A percentile compares a stretch with the other conserved stretches of the same genome.
phyloP scores from a whole-genome alignment of 2,329 filamentous ascomycete species.

The Paraphoma chrysanthemicola region DNA sequence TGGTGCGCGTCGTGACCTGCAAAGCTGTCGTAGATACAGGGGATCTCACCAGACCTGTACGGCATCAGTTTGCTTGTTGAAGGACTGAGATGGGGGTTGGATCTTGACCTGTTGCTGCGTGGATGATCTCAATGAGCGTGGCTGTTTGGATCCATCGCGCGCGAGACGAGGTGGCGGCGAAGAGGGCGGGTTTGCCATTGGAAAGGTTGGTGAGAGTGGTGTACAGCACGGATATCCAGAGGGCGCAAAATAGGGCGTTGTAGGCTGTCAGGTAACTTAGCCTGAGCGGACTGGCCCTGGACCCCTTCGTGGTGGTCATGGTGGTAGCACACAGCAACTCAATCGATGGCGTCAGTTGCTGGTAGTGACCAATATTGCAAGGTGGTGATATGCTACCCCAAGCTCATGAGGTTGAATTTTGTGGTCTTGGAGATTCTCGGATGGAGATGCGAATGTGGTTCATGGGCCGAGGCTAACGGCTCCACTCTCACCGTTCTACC shows the following conservation, averaged over 20 bases:
- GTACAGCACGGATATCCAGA: constrained; percentile 23
- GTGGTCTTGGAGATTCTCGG: constrained; percentile 8
- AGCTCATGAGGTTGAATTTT: constrained; percentile 3
- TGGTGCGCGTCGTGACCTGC: constrained; percentile 32
- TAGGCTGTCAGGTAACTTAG: constrained; percentile 27
- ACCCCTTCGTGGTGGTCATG: neutral
- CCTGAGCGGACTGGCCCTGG: constrained; percentile 7
- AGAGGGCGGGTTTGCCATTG: constrained; percentile 9
- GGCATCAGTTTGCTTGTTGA: neutral
- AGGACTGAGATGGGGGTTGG: neutral
- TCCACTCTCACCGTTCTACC: neutral
- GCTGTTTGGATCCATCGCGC: constrained; percentile 29
- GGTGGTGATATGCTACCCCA: too few species aligned
- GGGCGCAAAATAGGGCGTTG: constrained; percentile 25
- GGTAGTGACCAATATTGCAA: too few species aligned
- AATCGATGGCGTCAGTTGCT: neutral
- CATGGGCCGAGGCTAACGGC: constrained; percentile 12
- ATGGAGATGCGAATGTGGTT: constrained; percentile 7
- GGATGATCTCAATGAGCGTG: constrained; percentile 27
- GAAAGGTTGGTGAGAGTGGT: constrained; percentile 3
- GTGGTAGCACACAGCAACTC: too few species aligned
- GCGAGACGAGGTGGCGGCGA: constrained; percentile 15
- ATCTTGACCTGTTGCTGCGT: constrained; percentile 24
- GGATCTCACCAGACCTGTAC: constrained; percentile 28
- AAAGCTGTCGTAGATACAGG: constrained; percentile 30